Conservation (phyloP, 225 moss, liverwort and hornwort genomes). For the Climacium dendroides region DNA sequence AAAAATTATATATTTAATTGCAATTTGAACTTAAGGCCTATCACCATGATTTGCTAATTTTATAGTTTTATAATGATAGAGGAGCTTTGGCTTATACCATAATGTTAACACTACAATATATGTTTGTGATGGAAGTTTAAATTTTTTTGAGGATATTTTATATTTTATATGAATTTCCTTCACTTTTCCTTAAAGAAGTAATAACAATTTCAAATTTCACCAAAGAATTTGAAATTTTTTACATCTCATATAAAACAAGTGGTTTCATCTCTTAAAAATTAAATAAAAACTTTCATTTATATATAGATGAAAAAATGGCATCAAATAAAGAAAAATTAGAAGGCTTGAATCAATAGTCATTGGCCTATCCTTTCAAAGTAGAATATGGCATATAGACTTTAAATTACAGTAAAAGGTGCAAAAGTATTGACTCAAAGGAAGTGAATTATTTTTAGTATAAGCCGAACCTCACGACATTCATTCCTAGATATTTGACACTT, state of each 20-base stretch:
- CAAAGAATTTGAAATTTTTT: too few relatives aligned
- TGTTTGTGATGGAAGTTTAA: rapidly evolving
- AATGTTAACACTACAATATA: background rate
- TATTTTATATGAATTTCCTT: background rate
- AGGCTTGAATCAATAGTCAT: background rate
- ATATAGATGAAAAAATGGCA: background rate
- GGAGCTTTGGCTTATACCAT: background rate
- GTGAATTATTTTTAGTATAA: background rate
- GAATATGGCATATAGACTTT: background rate
- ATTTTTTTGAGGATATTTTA: background rate
- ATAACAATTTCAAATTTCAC: background rate
- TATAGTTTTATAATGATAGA: background rate
- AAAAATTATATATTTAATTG: background rate
- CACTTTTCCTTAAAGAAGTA: background rate
- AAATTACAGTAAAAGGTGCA: background rate
- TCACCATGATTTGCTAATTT: background rate
- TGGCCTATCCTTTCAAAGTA: rapidly evolving
- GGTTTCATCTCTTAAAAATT: background rate
- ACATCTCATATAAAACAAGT: background rate
- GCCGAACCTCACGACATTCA: too few relatives aligned
- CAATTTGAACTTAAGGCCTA: background rate
- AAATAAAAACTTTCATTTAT: background rate
- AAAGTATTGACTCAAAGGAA: background rate
- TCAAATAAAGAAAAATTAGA: too few relatives aligned
- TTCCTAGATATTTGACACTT: background rate